Evolutionary conservation across 192 early-diverging fungal species (phyloP), one percentile per base, ranked within the genome.

Genomic region (Paraglomus occultum): DNA sequence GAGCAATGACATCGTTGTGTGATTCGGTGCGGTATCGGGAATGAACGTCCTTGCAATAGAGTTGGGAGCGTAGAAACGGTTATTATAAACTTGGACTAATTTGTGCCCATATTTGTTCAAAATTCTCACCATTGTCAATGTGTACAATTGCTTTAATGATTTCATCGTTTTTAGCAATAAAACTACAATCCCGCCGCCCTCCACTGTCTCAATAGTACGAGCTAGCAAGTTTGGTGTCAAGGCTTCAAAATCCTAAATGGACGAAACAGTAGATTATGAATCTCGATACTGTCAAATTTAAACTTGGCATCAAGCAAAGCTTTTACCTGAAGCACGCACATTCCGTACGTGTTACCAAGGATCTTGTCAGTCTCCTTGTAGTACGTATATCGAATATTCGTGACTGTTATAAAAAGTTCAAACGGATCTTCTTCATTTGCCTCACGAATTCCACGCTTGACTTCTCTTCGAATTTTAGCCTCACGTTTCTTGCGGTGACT

Each of bases 361-460:
- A 99, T 94, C 76, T 96, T 99, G 71, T 97, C 90, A 18, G 95
- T 95, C 76, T 99, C 97, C 77, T 99, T 99, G 87, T 99, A 99
- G 88, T 97, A 99, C 31, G 95, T 92, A 82, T 99, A 99, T 66
- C 95, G 87, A 74, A 99, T 98, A 73, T 95, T 87, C 38, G 97
- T 97, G 51, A 93, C 89, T 4, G 95, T 85, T 20, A 99, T 86
- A 74, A 99, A 99, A 58, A 99, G 87, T 78, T 99, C 97, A 61
- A 99, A 99, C n/a, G 97, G 97, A 77, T 99, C 95, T 49, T 99
- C 94, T 22, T 86, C 79, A 81, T 99, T 96, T 9, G 92, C 83
- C 53, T 99, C 93, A 66, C 92, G 79, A 55, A 92, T 88, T 1
- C 97, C 97, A 23, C 91, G 79, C 69, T 94, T 93, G 69, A 99